These are phyloP conservation scores for Debaryomyces singareniensis DNA, from an alignment of 1,139 yeast species.

Conservation along the genomic window DNA sequence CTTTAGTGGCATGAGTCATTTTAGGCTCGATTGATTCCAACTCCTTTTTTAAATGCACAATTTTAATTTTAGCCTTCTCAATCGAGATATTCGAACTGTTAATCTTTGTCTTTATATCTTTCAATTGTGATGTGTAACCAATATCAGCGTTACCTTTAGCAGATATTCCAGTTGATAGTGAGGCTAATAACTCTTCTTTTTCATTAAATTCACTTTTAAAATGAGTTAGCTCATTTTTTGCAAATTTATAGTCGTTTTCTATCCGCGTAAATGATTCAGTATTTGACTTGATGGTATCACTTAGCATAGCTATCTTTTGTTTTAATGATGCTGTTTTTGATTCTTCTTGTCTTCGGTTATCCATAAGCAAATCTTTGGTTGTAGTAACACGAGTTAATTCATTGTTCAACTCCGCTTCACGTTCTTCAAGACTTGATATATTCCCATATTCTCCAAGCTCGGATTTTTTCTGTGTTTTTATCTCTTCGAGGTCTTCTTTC, in stretches of 20 bases:
- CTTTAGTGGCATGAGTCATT: constrained; percentile 48
- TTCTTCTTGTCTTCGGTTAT: constrained; percentile 49
- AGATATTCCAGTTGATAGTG: constrained; percentile 86
- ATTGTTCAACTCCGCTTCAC: constrained; percentile 56
- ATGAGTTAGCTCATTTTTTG: constrained; percentile 29
- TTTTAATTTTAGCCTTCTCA: constrained; percentile 56
- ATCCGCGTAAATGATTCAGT: constrained; percentile 20
- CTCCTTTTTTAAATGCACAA: constrained; percentile 51
- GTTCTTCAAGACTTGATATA: constrained; percentile 53
- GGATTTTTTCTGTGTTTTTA: constrained; percentile 49
- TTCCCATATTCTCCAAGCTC: constrained; percentile 61
- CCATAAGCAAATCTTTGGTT: constrained; percentile 48
- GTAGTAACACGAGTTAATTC: constrained; percentile 66
- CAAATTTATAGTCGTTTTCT: constrained; percentile 21
- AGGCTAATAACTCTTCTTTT: constrained; percentile 76
- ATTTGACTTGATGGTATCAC: constrained; percentile 13
- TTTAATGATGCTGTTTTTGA: constrained; percentile 11
- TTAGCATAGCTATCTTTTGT: constrained; percentile 10
- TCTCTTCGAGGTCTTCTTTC: constrained; percentile 53
- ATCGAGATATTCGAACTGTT: constrained; percentile 51
- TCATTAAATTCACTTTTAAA: constrained; percentile 47
- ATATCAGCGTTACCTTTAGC: constrained; percentile 71
- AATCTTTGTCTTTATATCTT: constrained; percentile 54
- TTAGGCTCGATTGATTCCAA: constrained; percentile 47
- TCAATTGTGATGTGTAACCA: constrained; percentile 73